Conservation (phyloP, 208 protist species). For the Acanthamoeba healyi region DNA sequence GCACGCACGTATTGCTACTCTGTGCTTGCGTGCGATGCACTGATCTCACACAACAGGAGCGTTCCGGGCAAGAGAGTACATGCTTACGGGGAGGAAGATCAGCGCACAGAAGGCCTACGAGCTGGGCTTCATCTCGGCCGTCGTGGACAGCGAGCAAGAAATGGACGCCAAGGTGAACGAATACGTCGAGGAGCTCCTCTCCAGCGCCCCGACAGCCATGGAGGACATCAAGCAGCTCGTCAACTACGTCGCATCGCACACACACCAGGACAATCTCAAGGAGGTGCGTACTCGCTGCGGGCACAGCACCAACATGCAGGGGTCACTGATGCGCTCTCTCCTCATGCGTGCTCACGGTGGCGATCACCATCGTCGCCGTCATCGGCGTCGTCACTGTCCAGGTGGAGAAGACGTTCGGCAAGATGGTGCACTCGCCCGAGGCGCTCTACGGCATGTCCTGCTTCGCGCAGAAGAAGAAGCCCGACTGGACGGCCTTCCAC, state of each 20-base stretch:
- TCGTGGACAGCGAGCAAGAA: constrained; percentile 66
- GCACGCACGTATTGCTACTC: not conserved
- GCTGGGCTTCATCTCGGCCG: constrained; percentile 43
- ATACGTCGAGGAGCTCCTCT: constrained; percentile 62
- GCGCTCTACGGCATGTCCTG: constrained; percentile 73
- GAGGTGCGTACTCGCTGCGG: not conserved
- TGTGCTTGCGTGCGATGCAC: not conserved
- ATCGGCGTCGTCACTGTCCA: too few relatives aligned
- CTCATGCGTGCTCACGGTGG: too few relatives aligned
- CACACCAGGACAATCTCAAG: constrained; percentile 36
- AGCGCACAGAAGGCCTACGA: constrained; percentile 41
- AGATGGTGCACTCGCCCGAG: constrained; percentile 53
- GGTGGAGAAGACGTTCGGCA: constrained; percentile 25
- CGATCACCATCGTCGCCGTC: too few relatives aligned
- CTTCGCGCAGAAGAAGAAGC: constrained; percentile 65
- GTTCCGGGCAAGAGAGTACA: constrained; percentile 52
- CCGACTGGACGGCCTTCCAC: constrained; percentile 71
- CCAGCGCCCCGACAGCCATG: constrained; percentile 55
- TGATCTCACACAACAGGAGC: not conserved
- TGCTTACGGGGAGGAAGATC: constrained; percentile 66
- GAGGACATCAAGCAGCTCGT: constrained; percentile 53
- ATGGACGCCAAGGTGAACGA: constrained; percentile 41
- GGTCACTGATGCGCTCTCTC: not conserved
- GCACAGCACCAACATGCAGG: too few relatives aligned
- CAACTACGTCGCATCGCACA: constrained; percentile 25